Base-by-base conservation (phyloP, 2,329 filamentous ascomycete species). In the Cladophialophora bantiana region DNA sequence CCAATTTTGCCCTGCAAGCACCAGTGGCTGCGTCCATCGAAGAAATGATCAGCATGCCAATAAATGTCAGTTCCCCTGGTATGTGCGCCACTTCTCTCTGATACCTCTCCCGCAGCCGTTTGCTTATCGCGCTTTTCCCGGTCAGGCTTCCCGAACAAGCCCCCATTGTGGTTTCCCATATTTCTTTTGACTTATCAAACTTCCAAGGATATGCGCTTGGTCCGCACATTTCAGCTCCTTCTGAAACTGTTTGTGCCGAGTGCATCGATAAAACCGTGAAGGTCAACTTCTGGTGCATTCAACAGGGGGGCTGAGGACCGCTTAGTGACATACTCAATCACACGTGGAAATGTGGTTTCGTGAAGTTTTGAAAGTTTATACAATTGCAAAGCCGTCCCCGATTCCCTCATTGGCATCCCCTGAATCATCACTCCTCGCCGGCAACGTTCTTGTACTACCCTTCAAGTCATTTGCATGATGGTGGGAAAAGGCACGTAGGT, bases 121-220 rank as follows among this genome's bases (percentile, higher is more conserved):
- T 61, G 59, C 59, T 61, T 61, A 54, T 54, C 59, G 59, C 48
- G 26, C 36, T 38, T 38, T 40, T 26, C 34, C 59, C 59, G 59
- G 59, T 35, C 45, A 20, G n/a, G 32, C 34, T 36, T 38, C 36
- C 40, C 45, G 50, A 20, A 20, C 31, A 18, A n/a, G 35, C 32
- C 52, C 15, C 40, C 40, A 42, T 9, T 12, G 4, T 20, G 3
- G 18, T 20, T 12, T 50, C 45, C 20, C 45, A 50, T 26, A 6
- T 50, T 26, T 20, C 26, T 26, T n/a, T 50, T 7, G 7, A 50
- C 45, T 50, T 50, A 50, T 50, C 45, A 50, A 7, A 50, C 6
- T 50, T 50, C 26, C 15, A 9, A 50, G 45, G 26, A n/a, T 20
- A 20, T 18, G 18, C 3, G 18, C 7, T 26, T 50, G 45, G 5